A percentile compares a stretch with the other conserved stretches of the same genome.
Evolutionary conservation across 2,329 filamentous ascomycete species (phyloP).

Genomic region (Pyrenophora tritici-repentis): DNA sequence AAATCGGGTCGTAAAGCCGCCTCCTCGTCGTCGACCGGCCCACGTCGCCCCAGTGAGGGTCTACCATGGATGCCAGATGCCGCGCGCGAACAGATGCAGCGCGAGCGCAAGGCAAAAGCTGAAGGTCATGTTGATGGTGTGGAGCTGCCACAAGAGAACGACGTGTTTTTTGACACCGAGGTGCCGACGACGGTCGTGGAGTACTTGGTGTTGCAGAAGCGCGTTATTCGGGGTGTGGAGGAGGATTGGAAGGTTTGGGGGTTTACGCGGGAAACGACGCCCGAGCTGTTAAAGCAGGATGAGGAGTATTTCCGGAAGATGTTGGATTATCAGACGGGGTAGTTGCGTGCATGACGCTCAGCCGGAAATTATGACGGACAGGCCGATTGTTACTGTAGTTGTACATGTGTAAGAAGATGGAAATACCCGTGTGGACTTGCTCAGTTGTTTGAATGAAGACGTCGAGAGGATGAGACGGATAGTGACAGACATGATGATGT

Average conservation of each 20-base stretch:
- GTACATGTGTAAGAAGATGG: slow-evolving; percentile 5
- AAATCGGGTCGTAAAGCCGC: background rate
- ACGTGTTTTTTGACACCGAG: slow-evolving; percentile 1
- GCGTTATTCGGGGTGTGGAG: slow-evolving; percentile 53
- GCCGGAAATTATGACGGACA: too few relatives aligned
- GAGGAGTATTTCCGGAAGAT: slow-evolving; percentile 30
- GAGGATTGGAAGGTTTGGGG: slow-evolving; percentile 69
- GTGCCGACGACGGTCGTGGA: slow-evolving; percentile 56
- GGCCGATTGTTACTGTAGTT: slow-evolving; percentile 21
- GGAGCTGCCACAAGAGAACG: background rate
- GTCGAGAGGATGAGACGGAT: background rate
- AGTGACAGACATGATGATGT: slow-evolving; percentile 2
- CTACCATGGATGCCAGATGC: slow-evolving; percentile 15
- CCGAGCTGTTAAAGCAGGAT: slow-evolving; percentile 26
- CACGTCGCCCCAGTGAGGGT: background rate
- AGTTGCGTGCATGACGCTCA: slow-evolving; percentile 1
- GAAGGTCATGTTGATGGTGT: background rate
- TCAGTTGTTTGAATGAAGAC: too few relatives aligned
- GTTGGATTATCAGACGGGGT: slow-evolving; percentile 23
- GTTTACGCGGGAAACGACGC: slow-evolving; percentile 59
- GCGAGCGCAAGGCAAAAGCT: slow-evolving; percentile 3
- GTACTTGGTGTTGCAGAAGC: slow-evolving; percentile 66
- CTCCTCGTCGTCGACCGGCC: background rate
- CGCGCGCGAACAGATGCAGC: slow-evolving; percentile 8
- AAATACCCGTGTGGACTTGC: background rate